These are phyloP conservation scores for Cutaneotrichosporon sp. DNA, from an alignment of 1,284 basidiomycete genomes.

Conservation along the genomic window DNA sequence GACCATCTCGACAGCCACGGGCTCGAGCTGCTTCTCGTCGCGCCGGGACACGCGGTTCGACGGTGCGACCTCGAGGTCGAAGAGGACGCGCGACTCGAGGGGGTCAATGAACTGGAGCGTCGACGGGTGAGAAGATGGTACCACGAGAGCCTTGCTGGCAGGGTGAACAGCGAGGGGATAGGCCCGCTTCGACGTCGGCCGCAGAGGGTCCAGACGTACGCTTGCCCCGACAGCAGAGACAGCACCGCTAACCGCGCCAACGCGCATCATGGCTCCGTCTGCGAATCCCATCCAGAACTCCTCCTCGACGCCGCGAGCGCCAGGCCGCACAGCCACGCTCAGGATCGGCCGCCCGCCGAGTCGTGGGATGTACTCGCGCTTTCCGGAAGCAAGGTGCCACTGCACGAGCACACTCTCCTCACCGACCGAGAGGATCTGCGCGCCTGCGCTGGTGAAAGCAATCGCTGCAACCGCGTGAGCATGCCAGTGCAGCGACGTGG, in stretches of 20 bases:
- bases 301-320: constrained; percentile 62
- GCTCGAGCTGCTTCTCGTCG: constrained; percentile 75
- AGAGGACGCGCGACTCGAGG: constrained; percentile 66
- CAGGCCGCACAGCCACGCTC: constrained; percentile 64
- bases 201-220: constrained; percentile 45
- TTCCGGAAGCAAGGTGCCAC: constrained; percentile 86
- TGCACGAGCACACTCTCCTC: constrained; percentile 94
- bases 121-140: constrained; percentile 92
- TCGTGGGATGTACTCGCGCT: constrained; percentile 87
- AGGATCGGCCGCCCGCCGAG: constrained; percentile 77
- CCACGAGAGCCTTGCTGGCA: constrained; percentile 69
- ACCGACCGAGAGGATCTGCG: constrained; percentile 90
- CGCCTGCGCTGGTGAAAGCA: constrained; percentile 84
- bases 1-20: constrained; percentile 71
- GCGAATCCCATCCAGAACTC: constrained; percentile 80
- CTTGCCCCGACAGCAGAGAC: constrained; percentile 63
- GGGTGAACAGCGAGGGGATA: constrained; percentile 66
- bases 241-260: constrained; percentile 73
- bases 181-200: constrained; percentile 30
- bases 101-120: constrained; percentile 89
- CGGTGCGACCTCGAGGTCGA: constrained; percentile 88
- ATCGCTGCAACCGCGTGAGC: constrained; percentile 90
- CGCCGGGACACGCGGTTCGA: constrained; percentile 85
- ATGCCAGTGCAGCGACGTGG: constrained; percentile 93
- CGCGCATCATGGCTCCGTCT: constrained; percentile 78